Percentiles rank a stretch among this genome's conserved stretches.
Conservation (phyloP, 352 stramenopile species). For the Pilasporangium apinafurcum region DNA sequence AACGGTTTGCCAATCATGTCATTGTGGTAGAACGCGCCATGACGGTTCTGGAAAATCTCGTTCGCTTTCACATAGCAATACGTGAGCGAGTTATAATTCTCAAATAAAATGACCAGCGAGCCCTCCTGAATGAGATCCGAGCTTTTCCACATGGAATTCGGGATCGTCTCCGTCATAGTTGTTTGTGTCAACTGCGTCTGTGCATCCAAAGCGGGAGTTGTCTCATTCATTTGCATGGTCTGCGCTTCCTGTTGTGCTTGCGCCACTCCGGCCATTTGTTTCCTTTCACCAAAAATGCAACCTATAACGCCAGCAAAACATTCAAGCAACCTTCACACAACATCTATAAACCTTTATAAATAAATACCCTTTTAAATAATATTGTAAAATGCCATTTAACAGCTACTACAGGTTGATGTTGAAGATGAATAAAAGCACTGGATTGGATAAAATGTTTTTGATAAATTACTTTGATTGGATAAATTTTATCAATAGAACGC, state of each 20-base stretch:
- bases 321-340: constrained; percentile 1
- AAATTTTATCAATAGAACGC: neutral
- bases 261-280: constrained; percentile 3
- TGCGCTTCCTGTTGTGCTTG: neutral
- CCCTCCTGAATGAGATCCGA: constrained; percentile 50
- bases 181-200: neutral
- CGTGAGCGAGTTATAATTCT: constrained; percentile 92
- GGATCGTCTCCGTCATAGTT: constrained; percentile 21
- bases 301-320: neutral
- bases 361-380: neutral
- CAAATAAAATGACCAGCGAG: constrained; percentile 97
- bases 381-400: no score
- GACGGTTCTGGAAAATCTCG: constrained; percentile 94
- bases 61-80: constrained; percentile 92
- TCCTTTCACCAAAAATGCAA: neutral
- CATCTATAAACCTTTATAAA: neutral
- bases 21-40: constrained; percentile 96
- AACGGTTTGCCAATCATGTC: constrained; percentile 91
- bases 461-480: neutral
- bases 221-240: neutral
- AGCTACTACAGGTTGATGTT: neutral
- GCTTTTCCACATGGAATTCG: constrained; percentile 69
- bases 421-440: neutral
- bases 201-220: neutral
- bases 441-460: neutral